A percentile compares a stretch with the other conserved stretches of the same genome.
phyloP scores from a whole-genome alignment of 257 asterid genomes.

The Cynanchum wilfordii region DNA sequence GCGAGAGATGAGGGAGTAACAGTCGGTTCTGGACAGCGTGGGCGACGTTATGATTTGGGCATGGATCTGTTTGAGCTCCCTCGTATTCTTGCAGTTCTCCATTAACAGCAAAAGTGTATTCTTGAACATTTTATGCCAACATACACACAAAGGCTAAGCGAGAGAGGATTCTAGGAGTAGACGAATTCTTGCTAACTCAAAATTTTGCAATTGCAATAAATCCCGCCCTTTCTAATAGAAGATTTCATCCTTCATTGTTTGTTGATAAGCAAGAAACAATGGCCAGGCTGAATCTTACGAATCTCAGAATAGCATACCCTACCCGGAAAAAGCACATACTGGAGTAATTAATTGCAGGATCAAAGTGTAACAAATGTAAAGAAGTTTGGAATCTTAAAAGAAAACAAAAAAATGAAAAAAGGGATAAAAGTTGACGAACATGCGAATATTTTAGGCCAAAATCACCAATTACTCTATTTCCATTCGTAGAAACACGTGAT shows the following conservation, averaged over 20 bases:
- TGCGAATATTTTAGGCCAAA: no score
- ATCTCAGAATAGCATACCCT: no score
- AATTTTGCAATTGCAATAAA: neutral
- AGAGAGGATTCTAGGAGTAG: neutral
- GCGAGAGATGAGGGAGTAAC: slow-evolving; percentile 54
- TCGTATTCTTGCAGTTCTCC: slow-evolving; percentile 45
- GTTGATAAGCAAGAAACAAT: neutral
- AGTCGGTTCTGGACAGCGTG: slow-evolving; percentile 31
- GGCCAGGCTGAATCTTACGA: neutral
- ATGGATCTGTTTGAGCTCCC: slow-evolving; percentile 52
- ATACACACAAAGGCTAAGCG: neutral
- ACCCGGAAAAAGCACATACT: no score
- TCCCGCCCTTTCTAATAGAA: no score
- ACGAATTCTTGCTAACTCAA: neutral
- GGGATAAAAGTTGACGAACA: no score
- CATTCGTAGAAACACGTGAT: no score
- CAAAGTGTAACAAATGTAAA: no score
- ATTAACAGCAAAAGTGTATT: slow-evolving; percentile 33
- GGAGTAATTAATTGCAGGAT: no score
- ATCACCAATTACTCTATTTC: no score
- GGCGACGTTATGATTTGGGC: slow-evolving; percentile 47
- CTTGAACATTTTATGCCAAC: slow-evolving; percentile 22
- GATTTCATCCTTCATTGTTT: neutral
- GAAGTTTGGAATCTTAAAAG: no score
- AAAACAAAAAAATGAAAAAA: no score